phyloP scores from a whole-genome alignment of 352 stramenopile species.

The Pythium aristosporum region DNA sequence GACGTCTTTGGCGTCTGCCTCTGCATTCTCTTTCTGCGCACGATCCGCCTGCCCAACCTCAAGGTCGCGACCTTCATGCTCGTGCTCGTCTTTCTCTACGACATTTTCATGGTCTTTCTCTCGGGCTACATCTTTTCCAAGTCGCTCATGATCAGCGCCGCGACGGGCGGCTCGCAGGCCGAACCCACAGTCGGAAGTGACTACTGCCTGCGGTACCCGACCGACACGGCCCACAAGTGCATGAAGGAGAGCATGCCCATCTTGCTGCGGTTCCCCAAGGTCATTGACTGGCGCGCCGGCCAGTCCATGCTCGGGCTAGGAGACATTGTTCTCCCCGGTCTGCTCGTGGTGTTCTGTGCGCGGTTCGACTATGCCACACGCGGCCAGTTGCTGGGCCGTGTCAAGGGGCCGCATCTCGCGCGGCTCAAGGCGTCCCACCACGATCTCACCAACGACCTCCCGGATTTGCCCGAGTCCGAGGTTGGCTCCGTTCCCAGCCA shows the following conservation, averaged over 20 bases:
- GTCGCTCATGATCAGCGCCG: conserved; percentile 95
- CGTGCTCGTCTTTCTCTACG: conserved; percentile 94
- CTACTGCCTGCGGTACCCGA: conserved; percentile 78
- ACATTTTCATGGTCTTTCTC: conserved; percentile 97
- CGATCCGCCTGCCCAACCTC: conserved; percentile 91
- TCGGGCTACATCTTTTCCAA: conserved; percentile 90
- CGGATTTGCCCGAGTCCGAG: conserved; percentile 1
- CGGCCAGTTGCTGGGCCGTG: conserved; percentile 60
- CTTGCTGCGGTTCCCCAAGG: conserved; percentile 91
- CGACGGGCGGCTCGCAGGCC: conserved; percentile 78
- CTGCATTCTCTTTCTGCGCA: conserved; percentile 91
- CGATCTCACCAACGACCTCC: conserved; percentile 9
- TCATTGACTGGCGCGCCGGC: conserved; percentile 92
- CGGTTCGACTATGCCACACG: conserved; percentile 92
- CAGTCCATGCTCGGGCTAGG: conserved; percentile 94
- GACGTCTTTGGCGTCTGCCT: conserved; percentile 93
- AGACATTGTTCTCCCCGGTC: conserved; percentile 95
- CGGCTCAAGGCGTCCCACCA: conserved; percentile 39
- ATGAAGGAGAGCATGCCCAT: conserved; percentile 91
- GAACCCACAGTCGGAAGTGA: conserved; percentile 39
- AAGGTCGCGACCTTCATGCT: conserved; percentile 91
- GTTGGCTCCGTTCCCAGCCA: background rate
- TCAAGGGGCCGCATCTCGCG: conserved; percentile 45
- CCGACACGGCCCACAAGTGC: conserved; percentile 56
- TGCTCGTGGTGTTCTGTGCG: conserved; percentile 94